Percentiles rank a stretch among this genome's conserved stretches.
phyloP scores from a whole-genome alignment of 148 eudicot genomes.

The Chenopodium suecicum region DNA sequence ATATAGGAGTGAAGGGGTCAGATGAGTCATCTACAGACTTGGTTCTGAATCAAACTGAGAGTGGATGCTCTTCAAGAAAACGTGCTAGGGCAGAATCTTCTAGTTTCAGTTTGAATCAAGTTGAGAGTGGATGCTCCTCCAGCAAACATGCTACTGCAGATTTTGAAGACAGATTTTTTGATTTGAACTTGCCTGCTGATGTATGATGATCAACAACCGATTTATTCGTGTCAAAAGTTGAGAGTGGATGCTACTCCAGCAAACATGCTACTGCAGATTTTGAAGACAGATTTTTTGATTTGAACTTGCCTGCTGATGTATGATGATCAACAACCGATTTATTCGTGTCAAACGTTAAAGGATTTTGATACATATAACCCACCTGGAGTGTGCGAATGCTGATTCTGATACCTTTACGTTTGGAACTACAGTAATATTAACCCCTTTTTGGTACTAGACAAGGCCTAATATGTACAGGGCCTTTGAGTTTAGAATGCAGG shows the following conservation, averaged over 20 bases:
- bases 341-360: constrained; percentile 2
- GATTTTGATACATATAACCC: constrained; percentile 7
- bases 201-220: constrained; percentile 31
- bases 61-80: constrained; percentile 38
- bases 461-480: constrained; percentile 20
- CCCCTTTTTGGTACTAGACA: constrained; percentile 8
- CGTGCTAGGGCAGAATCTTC: constrained; percentile 36
- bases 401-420: constrained; percentile 7
- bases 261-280: constrained; percentile 32
- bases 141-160: constrained; percentile 33
- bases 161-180: constrained; percentile 34
- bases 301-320: constrained; percentile 43
- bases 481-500: constrained; percentile 14
- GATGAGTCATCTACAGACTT: constrained; percentile 33
- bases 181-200: constrained; percentile 45
- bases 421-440: neutral
- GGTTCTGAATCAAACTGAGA: constrained; percentile 36
- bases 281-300: constrained; percentile 36
- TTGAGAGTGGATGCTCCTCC: constrained; percentile 31
- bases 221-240: constrained; percentile 10
- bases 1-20: constrained; percentile 33
- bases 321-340: constrained; percentile 30
- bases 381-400: constrained; percentile 5
- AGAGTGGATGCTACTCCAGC: constrained; percentile 31
- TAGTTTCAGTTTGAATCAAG: constrained; percentile 29